Evolutionary conservation across 106 monocot species (phyloP), one percentile per base, ranked within the genome.

Genomic region (Dioscorea zingiberensis): DNA sequence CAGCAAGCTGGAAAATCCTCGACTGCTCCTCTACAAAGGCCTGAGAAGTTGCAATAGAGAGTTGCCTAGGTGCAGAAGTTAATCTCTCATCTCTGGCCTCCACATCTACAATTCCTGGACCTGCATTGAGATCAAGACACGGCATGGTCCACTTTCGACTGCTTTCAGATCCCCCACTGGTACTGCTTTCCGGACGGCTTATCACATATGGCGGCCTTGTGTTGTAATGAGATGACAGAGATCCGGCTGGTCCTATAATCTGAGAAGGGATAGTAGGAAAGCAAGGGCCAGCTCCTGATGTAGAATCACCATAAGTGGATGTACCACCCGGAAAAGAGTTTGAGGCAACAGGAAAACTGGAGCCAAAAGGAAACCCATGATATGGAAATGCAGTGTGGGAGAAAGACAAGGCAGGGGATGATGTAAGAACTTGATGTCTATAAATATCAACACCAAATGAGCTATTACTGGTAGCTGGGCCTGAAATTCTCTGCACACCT

Each of bases 101-200:
- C 11, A 71, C 55, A 58, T 76, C 84, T 13, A 29, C 62, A 68
- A 59, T 64, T 55, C 87, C 84, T 22, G 83, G 83, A 53, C 86
- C 86, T 64, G 83, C 68, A 84, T 91, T 91, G 48, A 91, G 76
- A 79, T 91, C 91, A 54, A 91, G 80, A 65, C 78, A 67, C 66
- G 68, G 81, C 44, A 75, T 65, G 16, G 47, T 76, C 87, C 80
- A 83, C 53, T 74, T 87, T 56, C 72, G 58, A 62, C 44, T 71
- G 45, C 56, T 68, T 18, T 75, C 86, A 48, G 77, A 67, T 54
- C 72, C 84, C 54, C 65, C 59, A 74, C 55, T 77, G 12, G 74
- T 65, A 76, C 66, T 70, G 19, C 86, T 65, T 28, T 87, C 87
- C 21, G 64, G 74, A 59, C 65, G 63, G 47, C 60, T 87, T 13